Evolutionary conservation across 805 yeast genomes (phyloP), one percentile per base, ranked within the genome.

Genomic region (Candida tallmaniae): DNA sequence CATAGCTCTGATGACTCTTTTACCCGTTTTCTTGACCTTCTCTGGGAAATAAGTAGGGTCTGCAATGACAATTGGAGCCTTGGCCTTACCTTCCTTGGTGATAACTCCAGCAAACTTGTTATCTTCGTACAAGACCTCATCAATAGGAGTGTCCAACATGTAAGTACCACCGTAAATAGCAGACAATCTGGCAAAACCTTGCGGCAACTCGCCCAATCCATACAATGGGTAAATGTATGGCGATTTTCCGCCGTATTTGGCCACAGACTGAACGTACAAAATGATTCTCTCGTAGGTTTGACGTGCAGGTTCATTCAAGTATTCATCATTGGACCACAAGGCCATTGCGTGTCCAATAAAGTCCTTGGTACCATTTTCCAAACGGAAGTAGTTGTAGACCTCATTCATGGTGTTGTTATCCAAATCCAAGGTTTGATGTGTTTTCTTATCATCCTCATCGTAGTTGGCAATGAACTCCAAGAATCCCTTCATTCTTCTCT

Each of bases 311-410:
- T 85, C 79, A 40, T 70, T 73, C 53, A 93, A 66, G 58, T 93
- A 93, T 35, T 83, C 88, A 54, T 93, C 98, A 51, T 86, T 89
- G 14, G 93, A 75, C 82, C 95, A 89, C 40, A 93, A 73, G 11
- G 97, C 98, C 98, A 93, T 93, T 4, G 98, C 93, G 60, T 93
- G 98, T 29, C 98, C 98, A 45, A 93, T 85, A 52, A 93, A 93
- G 60, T 93, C 97, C 55, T 86, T 83, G 14, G 97, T 89, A 23
- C 96, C 96, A 36, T 76, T 74, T 51, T 93, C 96, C 35, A 93
- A 74, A 5, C 97, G 96, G 52, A 80, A 93, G 58, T 90, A 82
- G 52, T 76, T 74, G 61, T 83, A 93, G 23, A 93, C 81, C 50
- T 87, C 95, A 45, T 85, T 86, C 90, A 89, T 90, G 32, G 96